phyloP scores from a whole-genome alignment of 2,329 filamentous ascomycete genomes.

The Xylaria polymorpha region DNA sequence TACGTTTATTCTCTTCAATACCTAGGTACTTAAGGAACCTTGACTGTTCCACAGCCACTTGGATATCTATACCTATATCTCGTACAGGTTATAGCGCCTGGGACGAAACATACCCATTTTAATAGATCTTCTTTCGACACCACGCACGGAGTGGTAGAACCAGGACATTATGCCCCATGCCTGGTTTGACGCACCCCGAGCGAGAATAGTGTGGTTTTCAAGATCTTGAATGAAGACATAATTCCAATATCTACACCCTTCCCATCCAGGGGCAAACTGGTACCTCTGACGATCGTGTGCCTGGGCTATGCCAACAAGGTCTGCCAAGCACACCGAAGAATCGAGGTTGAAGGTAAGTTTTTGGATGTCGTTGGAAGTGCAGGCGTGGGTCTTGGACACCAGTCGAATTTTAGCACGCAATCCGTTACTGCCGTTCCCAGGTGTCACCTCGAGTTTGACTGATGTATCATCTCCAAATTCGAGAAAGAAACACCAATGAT shows the following conservation, averaged over 20 bases:
- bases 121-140: not conserved
- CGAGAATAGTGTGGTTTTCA: not conserved
- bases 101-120: conserved; percentile 3
- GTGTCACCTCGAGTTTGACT: conserved; percentile 15
- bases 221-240: conserved; percentile 19
- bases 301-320: conserved; percentile 2
- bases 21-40: too few relatives aligned
- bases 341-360: not conserved
- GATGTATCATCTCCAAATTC: not conserved
- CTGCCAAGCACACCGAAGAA: not conserved
- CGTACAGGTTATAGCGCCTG: too few relatives aligned
- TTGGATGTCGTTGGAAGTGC: not conserved
- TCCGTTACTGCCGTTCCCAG: conserved; percentile 19
- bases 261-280: not conserved
- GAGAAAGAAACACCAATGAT: conserved; percentile 20
- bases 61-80: too few relatives aligned
- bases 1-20: too few relatives aligned
- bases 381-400: not conserved
- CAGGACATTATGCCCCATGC: not conserved
- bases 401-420: conserved; percentile 15
- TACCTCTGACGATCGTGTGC: conserved; percentile 7
- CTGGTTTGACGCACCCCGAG: not conserved
- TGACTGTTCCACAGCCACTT: too few relatives aligned
- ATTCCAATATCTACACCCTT: conserved; percentile 21
- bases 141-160: not conserved